These are phyloP conservation scores for Microglena sp. DNA, from an alignment of 139 green algal species.

Conservation along the genomic window DNA sequence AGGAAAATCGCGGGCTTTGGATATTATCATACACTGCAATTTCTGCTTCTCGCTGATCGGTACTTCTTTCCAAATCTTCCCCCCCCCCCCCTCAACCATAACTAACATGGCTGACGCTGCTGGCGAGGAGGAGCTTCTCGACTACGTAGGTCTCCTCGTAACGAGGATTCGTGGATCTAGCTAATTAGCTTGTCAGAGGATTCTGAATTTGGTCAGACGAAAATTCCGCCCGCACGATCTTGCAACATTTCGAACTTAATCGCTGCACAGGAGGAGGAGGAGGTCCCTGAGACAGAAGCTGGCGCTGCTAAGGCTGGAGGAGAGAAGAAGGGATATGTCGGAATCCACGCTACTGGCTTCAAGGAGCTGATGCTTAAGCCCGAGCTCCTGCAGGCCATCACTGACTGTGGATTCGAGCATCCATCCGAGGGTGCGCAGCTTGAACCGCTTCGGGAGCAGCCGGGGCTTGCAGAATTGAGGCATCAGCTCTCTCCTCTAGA, in stretches of 20 bases:
- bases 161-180: no score
- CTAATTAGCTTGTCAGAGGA: no score
- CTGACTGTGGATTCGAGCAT: conserved; percentile 98
- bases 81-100: background rate
- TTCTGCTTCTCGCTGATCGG: background rate
- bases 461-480: background rate
- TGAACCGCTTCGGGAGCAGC: background rate
- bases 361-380: conserved; percentile 93
- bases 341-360: conserved; percentile 94
- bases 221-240: no score
- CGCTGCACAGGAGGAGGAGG: conserved; percentile 7
- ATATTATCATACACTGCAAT: no score
- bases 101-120: conserved; percentile 8
- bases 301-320: conserved; percentile 33
- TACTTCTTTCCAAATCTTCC: background rate
- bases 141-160: no score
- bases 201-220: no score
- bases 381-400: conserved; percentile 89
- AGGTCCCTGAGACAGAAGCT: conserved; percentile 7
- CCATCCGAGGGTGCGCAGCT: conserved; percentile 95
- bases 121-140: conserved; percentile 9
- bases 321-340: conserved; percentile 91
- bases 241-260: no score
- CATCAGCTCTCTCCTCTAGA: no score
- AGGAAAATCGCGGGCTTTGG: no score